Percentiles rank a stretch among this genome's conserved stretches.
Evolutionary conservation across 2,329 filamentous ascomycete genomes (phyloP).

Genomic region (Aspergillus quadricinctus): DNA sequence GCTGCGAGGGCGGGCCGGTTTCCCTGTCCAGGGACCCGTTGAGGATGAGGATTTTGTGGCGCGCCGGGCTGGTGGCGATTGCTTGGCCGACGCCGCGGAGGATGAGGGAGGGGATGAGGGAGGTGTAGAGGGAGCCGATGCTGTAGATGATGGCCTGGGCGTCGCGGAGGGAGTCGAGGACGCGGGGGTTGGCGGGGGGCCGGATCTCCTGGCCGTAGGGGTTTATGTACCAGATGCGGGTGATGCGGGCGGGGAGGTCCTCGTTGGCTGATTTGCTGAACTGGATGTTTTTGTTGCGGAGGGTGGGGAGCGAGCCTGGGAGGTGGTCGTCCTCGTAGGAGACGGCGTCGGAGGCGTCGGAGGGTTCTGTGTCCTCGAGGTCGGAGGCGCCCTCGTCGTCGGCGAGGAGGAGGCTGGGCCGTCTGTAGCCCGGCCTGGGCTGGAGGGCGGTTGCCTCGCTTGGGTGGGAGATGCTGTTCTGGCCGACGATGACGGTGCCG

Average conservation of each 20-base stretch:
- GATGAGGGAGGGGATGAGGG: conserved; percentile 76
- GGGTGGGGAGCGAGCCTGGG: conserved; percentile 66
- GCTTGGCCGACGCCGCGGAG: conserved; percentile 69
- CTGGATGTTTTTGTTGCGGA: conserved; percentile 74
- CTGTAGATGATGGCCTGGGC: conserved; percentile 76
- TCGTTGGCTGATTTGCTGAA: conserved; percentile 79
- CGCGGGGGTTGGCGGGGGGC: conserved; percentile 75
- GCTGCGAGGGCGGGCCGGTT: conserved; percentile 63
- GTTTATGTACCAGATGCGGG: conserved; percentile 93
- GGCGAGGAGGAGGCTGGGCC: conserved; percentile 33
- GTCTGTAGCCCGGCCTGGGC: conserved; percentile 24
- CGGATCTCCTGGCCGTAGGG: conserved; percentile 96
- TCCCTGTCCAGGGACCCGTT: conserved; percentile 84
- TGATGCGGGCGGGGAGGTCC: conserved; percentile 72
- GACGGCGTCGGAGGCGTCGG: conserved; percentile 29
- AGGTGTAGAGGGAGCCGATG: conserved; percentile 92
- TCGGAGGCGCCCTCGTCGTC: conserved; percentile 32
- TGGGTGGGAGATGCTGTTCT: conserved; percentile 89
- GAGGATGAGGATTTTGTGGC: conserved; percentile 75
- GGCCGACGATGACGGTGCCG: conserved; percentile 76
- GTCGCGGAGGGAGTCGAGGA: conserved; percentile 61
- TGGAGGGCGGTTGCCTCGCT: conserved; percentile 57
- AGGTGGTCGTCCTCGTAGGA: conserved; percentile 44
- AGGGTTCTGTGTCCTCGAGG: conserved; percentile 24
- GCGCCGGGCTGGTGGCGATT: conserved; percentile 48